Evolutionary conservation across 179 eudicot species (phyloP).

Genomic region (Sideroxylon spinosum): DNA sequence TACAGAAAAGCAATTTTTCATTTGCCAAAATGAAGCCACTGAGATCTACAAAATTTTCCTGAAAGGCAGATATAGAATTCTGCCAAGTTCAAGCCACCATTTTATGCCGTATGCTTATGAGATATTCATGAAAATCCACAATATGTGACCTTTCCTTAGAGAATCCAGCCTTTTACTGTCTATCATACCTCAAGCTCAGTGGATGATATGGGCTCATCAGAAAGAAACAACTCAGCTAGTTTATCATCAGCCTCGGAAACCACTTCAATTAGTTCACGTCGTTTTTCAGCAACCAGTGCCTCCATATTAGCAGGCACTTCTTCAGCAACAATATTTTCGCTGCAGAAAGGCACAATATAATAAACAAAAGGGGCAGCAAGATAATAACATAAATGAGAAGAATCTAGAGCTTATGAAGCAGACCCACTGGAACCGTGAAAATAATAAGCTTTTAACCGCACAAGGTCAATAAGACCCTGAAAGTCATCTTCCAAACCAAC

Average conservation of each 20-base stretch:
- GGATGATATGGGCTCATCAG: constrained; percentile 84
- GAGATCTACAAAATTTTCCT: background rate
- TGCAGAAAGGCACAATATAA: constrained; percentile 27
- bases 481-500: constrained; percentile 93
- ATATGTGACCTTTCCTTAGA: background rate
- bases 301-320: constrained; percentile 70
- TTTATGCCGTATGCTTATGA: background rate
- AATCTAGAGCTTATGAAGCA: constrained; percentile 28
- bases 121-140: background rate
- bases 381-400: background rate
- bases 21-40: background rate
- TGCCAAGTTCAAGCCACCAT: background rate
- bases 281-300: constrained; percentile 64
- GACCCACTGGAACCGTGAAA: constrained; percentile 89
- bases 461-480: constrained; percentile 87
- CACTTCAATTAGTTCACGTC: constrained; percentile 76
- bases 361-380: background rate
- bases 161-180: background rate
- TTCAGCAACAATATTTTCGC: constrained; percentile 59
- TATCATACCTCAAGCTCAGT: constrained; percentile 66
- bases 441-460: constrained; percentile 66
- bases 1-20: background rate
- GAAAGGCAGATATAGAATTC: background rate
- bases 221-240: constrained; percentile 81
- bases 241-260: constrained; percentile 95